Evolutionary conservation across 306 rosid genomes (phyloP).

Genomic region (Vicia sativa): DNA sequence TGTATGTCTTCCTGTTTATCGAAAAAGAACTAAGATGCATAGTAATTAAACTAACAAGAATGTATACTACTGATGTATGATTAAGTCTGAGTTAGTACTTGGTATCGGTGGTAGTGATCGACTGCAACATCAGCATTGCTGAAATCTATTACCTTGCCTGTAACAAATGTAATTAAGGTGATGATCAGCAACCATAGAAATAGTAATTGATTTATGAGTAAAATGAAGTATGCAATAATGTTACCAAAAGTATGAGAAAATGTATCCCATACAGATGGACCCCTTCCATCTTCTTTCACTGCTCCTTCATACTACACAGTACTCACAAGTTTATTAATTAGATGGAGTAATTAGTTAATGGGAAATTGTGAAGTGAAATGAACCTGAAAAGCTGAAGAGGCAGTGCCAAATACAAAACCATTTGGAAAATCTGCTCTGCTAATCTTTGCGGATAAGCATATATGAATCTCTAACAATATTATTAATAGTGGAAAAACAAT

Average conservation of each 20-base stretch:
- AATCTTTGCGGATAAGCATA: slow-evolving; percentile 51
- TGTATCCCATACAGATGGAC: slow-evolving; percentile 80
- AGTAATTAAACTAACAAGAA: neutral
- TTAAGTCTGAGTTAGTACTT: slow-evolving; percentile 46
- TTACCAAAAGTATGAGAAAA: slow-evolving; percentile 58
- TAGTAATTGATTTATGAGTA: no score
- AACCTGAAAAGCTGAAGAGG: slow-evolving; percentile 99
- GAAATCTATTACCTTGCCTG: slow-evolving; percentile 70
- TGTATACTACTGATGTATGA: neutral
- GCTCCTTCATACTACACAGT: slow-evolving; percentile 80
- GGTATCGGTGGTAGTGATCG: slow-evolving; percentile 74
- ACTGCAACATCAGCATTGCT: slow-evolving; percentile 89
- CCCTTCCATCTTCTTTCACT: slow-evolving; percentile 77
- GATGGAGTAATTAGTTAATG: no score
- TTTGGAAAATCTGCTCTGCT: slow-evolving; percentile 63
- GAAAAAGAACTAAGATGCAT: no score
- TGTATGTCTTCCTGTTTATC: slow-evolving; percentile 65
- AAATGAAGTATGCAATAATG: neutral
- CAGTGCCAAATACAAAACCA: slow-evolving; percentile 84
- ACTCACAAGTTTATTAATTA: no score
- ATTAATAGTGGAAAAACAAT: slow-evolving; percentile 35
- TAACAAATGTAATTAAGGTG: slow-evolving; percentile 35
- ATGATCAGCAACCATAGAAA: neutral
- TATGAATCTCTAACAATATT: slow-evolving; percentile 42
- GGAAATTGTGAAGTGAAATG: no score